Percentiles rank a stretch among this genome's conserved stretches.
These are phyloP conservation scores for Suhomyces prunicola DNA, from an alignment of 805 yeast species.

Conservation along the genomic window DNA sequence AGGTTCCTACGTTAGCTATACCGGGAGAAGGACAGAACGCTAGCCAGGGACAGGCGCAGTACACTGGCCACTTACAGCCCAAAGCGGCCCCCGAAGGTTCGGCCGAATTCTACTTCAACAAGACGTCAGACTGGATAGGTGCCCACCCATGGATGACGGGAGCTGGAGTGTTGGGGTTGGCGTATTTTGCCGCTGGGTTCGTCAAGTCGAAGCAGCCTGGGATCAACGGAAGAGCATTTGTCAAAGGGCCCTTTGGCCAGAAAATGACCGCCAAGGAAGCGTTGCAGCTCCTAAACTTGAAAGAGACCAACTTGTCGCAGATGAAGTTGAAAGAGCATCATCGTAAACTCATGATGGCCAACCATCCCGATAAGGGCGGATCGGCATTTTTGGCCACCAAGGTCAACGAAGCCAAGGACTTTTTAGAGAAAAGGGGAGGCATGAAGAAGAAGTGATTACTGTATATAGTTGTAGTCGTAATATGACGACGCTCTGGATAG, in stretches of 20 bases:
- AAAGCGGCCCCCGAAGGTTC: conserved; percentile 43
- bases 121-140: conserved; percentile 55
- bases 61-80: conserved; percentile 40
- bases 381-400: conserved; percentile 86
- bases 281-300: conserved; percentile 72
- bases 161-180: conserved; percentile 62
- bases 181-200: conserved; percentile 64
- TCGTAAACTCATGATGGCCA: conserved; percentile 78
- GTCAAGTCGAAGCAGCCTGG: conserved; percentile 70
- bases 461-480: background rate
- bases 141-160: conserved; percentile 77
- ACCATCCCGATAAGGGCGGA: conserved; percentile 95
- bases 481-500: too few species aligned
- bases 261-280: conserved; percentile 92
- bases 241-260: conserved; percentile 87
- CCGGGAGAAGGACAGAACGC: conserved; percentile 46
- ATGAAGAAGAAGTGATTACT: conserved; percentile 33
- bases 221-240: conserved; percentile 59
- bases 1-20: conserved; percentile 53
- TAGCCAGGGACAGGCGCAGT: conserved; percentile 20
- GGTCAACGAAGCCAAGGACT: conserved; percentile 88
- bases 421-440: conserved; percentile 68
- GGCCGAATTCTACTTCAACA: conserved; percentile 64
- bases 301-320: conserved; percentile 60
- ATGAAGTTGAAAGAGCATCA: conserved; percentile 74